phyloP scores from a whole-genome alignment of 495 filamentous ascomycete genomes.

The Parachaetomium inaequale region DNA sequence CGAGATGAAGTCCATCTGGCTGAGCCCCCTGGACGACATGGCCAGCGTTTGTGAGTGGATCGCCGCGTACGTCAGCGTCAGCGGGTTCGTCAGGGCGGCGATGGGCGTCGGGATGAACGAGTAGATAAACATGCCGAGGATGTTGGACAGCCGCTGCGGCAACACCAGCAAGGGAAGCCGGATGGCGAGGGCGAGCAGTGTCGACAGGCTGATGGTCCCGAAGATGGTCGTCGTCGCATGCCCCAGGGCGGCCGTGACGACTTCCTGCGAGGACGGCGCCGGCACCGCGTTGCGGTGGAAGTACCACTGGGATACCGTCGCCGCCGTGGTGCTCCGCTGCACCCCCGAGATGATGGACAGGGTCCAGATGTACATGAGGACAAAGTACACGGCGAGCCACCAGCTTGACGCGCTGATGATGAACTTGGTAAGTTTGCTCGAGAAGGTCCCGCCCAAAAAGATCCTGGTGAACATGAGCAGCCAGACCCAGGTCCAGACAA shows the following conservation, averaged over 20 bases:
- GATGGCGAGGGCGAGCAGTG: slow-evolving; percentile 72
- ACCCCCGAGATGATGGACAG: slow-evolving; percentile 78
- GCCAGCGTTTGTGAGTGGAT: slow-evolving; percentile 84
- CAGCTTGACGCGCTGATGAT: slow-evolving; percentile 82
- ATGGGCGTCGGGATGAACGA: slow-evolving; percentile 79
- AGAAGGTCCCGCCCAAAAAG: slow-evolving; percentile 80
- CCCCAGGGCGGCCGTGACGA: slow-evolving; percentile 74
- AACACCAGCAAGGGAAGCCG: slow-evolving; percentile 83
- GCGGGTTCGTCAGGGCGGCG: slow-evolving; percentile 77
- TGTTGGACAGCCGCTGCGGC: slow-evolving; percentile 61
- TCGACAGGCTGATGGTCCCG: slow-evolving; percentile 85
- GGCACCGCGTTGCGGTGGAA: slow-evolving; percentile 87
- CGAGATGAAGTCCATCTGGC: slow-evolving; percentile 70
- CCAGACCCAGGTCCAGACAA: slow-evolving; percentile 93
- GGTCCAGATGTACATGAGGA: slow-evolving; percentile 94
- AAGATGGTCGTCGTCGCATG: slow-evolving; percentile 86
- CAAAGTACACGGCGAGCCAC: slow-evolving; percentile 86
- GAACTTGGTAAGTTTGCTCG: slow-evolving; percentile 56
- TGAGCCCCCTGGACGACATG: slow-evolving; percentile 69
- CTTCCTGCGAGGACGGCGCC: slow-evolving; percentile 65
- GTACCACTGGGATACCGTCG: slow-evolving; percentile 97
- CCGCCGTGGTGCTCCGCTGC: slow-evolving; percentile 86
- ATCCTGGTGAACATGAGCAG: slow-evolving; percentile 93
- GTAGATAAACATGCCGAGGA: slow-evolving; percentile 70
- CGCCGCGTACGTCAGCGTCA: slow-evolving; percentile 87